Percentiles rank a stretch among this genome's conserved stretches.
These are phyloP conservation scores for Pezicula radicicola DNA, from an alignment of 2,329 filamentous ascomycete genomes.

Conservation along the genomic window DNA sequence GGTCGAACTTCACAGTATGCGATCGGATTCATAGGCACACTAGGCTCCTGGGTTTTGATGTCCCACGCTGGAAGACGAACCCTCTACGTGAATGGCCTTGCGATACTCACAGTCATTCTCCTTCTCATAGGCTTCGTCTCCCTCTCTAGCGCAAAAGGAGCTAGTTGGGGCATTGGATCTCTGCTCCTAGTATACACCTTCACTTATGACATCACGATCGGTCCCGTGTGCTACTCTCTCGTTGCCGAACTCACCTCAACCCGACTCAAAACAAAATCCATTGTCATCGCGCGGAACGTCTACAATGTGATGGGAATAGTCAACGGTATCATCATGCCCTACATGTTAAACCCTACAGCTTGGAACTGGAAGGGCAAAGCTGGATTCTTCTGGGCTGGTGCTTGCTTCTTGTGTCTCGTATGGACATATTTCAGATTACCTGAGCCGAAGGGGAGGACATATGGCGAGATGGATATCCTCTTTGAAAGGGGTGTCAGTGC, in stretches of 20 bases:
- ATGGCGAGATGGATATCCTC: slow-evolving; percentile 78
- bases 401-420: slow-evolving; percentile 76
- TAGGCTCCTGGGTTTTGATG: slow-evolving; percentile 49
- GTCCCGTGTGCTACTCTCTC: slow-evolving; percentile 83
- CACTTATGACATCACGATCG: slow-evolving; percentile 80
- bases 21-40: slow-evolving; percentile 47
- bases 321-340: slow-evolving; percentile 76
- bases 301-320: slow-evolving; percentile 72
- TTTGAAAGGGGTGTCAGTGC: slow-evolving; percentile 66
- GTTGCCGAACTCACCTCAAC: slow-evolving; percentile 80
- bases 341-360: slow-evolving; percentile 83
- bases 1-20: slow-evolving; percentile 32
- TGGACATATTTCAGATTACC: slow-evolving; percentile 83
- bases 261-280: slow-evolving; percentile 83
- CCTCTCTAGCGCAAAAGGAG: slow-evolving; percentile 26
- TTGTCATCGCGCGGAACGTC: slow-evolving; percentile 76
- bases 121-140: slow-evolving; percentile 64
- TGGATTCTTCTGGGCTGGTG: slow-evolving; percentile 83
- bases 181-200: slow-evolving; percentile 82
- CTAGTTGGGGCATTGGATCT: slow-evolving; percentile 38
- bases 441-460: slow-evolving; percentile 74
- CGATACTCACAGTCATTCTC: slow-evolving; percentile 70
- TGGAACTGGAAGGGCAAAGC: slow-evolving; percentile 87
- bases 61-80: slow-evolving; percentile 71
- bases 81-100: slow-evolving; percentile 74